These are phyloP conservation scores for Sphagnum fallax DNA, from an alignment of 228 moss, liverwort and hornwort genomes.

Conservation along the genomic window DNA sequence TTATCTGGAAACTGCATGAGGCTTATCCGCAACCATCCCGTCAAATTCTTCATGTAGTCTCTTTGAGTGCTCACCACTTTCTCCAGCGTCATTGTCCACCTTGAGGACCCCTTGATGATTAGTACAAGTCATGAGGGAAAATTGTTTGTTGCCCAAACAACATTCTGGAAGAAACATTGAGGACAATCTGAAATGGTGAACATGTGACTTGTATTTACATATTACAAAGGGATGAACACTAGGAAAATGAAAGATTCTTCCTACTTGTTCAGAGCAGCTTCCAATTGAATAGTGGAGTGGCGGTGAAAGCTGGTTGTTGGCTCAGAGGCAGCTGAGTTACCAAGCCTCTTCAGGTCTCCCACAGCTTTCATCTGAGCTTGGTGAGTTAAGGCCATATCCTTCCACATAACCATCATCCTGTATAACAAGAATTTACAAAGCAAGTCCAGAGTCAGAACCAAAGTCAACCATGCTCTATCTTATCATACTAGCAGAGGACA, in stretches of 20 bases:
- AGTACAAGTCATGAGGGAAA: too few species aligned
- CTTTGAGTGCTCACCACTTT: slow-evolving; percentile 41
- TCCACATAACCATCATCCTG: slow-evolving; percentile 84
- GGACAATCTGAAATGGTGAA: too few species aligned
- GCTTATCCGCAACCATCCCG: slow-evolving; percentile 56
- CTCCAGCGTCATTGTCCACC: slow-evolving; percentile 43
- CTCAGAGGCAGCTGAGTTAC: slow-evolving; percentile 66
- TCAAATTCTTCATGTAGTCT: slow-evolving; percentile 61
- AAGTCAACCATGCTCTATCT: too few species aligned
- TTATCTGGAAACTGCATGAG: slow-evolving; percentile 64
- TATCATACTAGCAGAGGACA: too few species aligned
- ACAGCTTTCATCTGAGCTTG: slow-evolving; percentile 57
- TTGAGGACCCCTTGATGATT: not conserved
- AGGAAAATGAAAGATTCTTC: not conserved
- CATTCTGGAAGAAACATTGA: too few species aligned
- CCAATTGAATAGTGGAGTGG: slow-evolving; percentile 58
- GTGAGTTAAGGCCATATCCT: slow-evolving; percentile 56
- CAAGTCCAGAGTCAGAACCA: too few species aligned
- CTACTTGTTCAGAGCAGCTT: slow-evolving; percentile 45
- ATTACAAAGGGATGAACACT: too few species aligned
- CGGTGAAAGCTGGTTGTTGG: slow-evolving; percentile 60
- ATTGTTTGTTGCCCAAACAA: too few species aligned
- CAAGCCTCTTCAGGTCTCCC: slow-evolving; percentile 50
- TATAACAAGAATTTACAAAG: not conserved
- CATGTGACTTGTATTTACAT: too few species aligned